phyloP scores from a whole-genome alignment of 805 yeast genomes.

The Vanderwaltozyma tropicalis region DNA sequence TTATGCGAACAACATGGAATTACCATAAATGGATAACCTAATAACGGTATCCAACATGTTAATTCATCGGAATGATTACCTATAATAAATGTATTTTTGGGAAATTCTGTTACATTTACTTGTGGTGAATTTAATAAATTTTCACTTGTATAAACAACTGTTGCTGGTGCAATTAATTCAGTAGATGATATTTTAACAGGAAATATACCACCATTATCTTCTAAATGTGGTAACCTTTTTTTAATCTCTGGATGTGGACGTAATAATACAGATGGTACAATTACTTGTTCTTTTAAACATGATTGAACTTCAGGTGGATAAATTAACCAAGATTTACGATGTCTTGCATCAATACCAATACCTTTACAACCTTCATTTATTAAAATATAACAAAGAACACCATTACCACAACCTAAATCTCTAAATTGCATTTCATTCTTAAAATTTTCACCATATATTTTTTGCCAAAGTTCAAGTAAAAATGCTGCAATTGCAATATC shows the following conservation, averaged over 20 bases:
- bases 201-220: conserved; percentile 48
- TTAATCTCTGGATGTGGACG: conserved; percentile 60
- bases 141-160: conserved; percentile 28
- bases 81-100: conserved; percentile 65
- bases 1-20: conserved; percentile 94
- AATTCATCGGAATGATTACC: conserved; percentile 95
- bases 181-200: conserved; percentile 30
- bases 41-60: conserved; percentile 88
- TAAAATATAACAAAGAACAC: conserved; percentile 67
- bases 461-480: conserved; percentile 74
- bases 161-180: conserved; percentile 35
- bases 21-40: conserved; percentile 80
- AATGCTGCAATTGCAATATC: conserved; percentile 94
- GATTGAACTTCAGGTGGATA: conserved; percentile 58
- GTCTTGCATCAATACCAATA: conserved; percentile 80
- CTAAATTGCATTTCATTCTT: conserved; percentile 46
- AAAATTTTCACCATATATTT: conserved; percentile 33
- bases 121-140: conserved; percentile 40
- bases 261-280: conserved; percentile 66
- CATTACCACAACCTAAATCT: conserved; percentile 94
- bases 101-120: conserved; percentile 56
- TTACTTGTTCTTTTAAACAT: conserved; percentile 59
- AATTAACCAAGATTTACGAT: conserved; percentile 75
- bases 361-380: conserved; percentile 74
- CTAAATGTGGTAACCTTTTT: conserved; percentile 41